Percentiles rank a stretch among this genome's conserved stretches.
These are phyloP conservation scores for Eutrema salsugineum DNA, from an alignment of 441 rosid genomes.

Conservation along the genomic window DNA sequence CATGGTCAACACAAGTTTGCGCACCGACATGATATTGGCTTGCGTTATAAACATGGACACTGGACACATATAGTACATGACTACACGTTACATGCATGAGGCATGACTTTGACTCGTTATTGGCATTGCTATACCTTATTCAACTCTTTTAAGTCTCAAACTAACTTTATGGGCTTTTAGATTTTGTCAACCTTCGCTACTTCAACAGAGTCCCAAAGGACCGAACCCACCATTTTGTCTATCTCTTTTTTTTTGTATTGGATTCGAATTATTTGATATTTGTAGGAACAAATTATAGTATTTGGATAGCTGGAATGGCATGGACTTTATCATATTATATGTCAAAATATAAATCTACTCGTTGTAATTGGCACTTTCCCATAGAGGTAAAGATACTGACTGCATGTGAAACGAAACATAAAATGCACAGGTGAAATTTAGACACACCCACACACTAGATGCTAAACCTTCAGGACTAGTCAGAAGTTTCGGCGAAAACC, in stretches of 20 bases:
- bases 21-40: constrained; percentile 8
- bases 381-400: not conserved
- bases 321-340: constrained; percentile 4
- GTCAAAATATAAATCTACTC: not conserved
- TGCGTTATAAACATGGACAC: constrained; percentile 19
- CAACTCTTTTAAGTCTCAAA: constrained; percentile 9
- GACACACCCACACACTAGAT: not conserved
- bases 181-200: constrained; percentile 23
- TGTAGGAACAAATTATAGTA: not conserved
- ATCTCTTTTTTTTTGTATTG: not conserved
- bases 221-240: not conserved
- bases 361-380: not conserved
- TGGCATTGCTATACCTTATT: not conserved
- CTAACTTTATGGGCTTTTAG: constrained; percentile 5
- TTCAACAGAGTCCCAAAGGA: not conserved
- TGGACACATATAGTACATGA: constrained; percentile 10
- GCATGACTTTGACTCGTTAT: constrained; percentile 19
- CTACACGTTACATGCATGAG: constrained; percentile 12
- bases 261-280: not conserved
- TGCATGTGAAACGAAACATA: not conserved
- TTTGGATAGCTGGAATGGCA: not conserved
- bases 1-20: constrained; percentile 19
- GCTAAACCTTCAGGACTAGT: not conserved
- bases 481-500: not conserved
- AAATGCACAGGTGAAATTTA: not conserved